Evolutionary conservation across 164 flowering plant species (phyloP), one percentile per base, ranked within the genome.

Genomic region (Chimonanthus salicifolius): DNA sequence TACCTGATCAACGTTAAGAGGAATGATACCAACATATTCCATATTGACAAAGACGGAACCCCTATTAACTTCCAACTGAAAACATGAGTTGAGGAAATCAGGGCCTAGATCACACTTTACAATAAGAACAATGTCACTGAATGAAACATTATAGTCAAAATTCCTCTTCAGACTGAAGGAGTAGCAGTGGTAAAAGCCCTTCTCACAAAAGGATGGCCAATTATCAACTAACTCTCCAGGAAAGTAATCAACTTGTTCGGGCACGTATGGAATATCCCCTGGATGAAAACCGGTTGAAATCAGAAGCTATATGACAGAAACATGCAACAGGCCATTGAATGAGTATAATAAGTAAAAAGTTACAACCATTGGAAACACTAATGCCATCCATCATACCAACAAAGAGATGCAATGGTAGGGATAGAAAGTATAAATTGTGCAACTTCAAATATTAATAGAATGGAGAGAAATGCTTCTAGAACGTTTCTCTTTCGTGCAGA

Each of bases 151-250:
- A 74, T 72, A 77, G 2, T 70, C 62, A 60, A 83, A 88, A 46
- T 82, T 75, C 47, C 69, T 81, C 58, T 82, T 74, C 50, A 94
- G 68, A 76, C 78, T 77, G 16, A 94, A 74, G 5, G 84, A 54
- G 80, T 92, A 94, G 80, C 88, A 85, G 71, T 89, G 75, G 72
- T 85, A 89, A 5, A 44, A 44, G 64, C 64, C 67, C 62, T 47
- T 77, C 3, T 71, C 69, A 2, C 71, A 65, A 6, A 73, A 33
- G 47, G 67, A 54, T 10, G 69, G 67, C 64, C 71, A 44, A 46
- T 68, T 49, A 69, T 76, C 72, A 58, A 90, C 83, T 51, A 94
- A 71, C 79, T 90, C 92, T 20, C 78, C 78, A 3, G 97, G 94
- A 49, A 83, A 81, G 68, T 88, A 94, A 21, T 64, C 46, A 4